A percentile compares a stretch with the other conserved stretches of the same genome.
phyloP scores from a whole-genome alignment of 2,329 filamentous ascomycete genomes.

The Alternaria solani region DNA sequence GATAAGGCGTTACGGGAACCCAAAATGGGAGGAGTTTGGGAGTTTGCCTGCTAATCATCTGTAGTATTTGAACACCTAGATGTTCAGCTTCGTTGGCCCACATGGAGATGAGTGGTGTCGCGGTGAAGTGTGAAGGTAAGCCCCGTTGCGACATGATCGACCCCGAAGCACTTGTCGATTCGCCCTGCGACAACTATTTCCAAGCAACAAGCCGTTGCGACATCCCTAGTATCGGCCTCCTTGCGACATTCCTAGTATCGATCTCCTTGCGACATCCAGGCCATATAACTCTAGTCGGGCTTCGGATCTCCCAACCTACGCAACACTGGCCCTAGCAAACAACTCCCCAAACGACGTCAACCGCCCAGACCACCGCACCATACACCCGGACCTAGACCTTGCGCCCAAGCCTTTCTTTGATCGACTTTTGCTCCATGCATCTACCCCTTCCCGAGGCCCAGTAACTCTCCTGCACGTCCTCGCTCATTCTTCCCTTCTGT shows the following conservation, averaged over 20 bases:
- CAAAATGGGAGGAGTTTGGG: constrained; percentile 15
- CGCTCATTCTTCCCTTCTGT: background rate
- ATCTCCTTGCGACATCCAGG: constrained; percentile 1
- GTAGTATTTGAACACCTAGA: constrained; percentile 25
- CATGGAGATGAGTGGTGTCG: constrained; percentile 27
- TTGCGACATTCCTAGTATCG: background rate
- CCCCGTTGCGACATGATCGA: constrained; percentile 14
- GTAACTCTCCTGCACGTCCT: background rate
- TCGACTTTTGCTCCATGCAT: background rate
- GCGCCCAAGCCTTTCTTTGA: background rate
- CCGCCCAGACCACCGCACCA: background rate
- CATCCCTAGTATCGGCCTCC: background rate
- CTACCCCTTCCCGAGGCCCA: background rate
- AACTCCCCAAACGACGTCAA: background rate
- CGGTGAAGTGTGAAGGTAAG: constrained; percentile 30
- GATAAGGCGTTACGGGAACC: constrained; percentile 26
- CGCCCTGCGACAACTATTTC: constrained; percentile 12
- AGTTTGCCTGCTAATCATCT: constrained; percentile 28
- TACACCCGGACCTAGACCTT: background rate
- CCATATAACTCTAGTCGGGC: background rate
- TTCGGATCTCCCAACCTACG: constrained; percentile 1
- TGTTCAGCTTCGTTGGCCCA: constrained; percentile 16
- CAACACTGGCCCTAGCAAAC: constrained; percentile 6
- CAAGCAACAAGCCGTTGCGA: constrained; percentile 6
- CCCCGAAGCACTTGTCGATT: constrained; percentile 10